Percentiles rank a stretch among this genome's conserved stretches.
phyloP scores from a whole-genome alignment of 2,329 filamentous ascomycete genomes.

The Aspergillus japonicus region DNA sequence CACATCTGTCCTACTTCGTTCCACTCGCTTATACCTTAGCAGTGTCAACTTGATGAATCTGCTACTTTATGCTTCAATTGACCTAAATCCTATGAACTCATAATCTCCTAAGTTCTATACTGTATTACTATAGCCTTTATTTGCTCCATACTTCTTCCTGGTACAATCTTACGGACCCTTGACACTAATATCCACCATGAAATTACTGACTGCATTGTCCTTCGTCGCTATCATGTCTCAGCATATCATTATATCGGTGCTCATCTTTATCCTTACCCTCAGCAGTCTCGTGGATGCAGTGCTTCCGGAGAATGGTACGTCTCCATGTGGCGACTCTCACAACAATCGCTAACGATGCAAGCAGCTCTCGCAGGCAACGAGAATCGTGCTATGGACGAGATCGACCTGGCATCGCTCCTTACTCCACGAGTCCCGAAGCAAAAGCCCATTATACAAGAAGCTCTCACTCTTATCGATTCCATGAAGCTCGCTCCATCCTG shows the following conservation, averaged over 20 bases:
- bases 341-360: constrained; percentile 1
- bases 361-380: constrained; percentile 7
- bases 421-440: constrained; percentile 22
- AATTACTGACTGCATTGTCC: neutral
- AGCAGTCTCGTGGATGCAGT: neutral
- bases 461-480: constrained; percentile 45
- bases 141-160: neutral
- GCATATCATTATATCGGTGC: neutral
- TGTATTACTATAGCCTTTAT: neutral
- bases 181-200: neutral
- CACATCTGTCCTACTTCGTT: neutral
- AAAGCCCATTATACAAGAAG: constrained; percentile 42
- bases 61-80: neutral
- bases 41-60: neutral
- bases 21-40: neutral
- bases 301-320: constrained; percentile 2
- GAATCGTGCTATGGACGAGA: constrained; percentile 15
- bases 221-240: neutral
- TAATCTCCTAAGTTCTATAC: neutral
- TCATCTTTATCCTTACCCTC: neutral
- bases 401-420: constrained; percentile 32
- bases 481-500: constrained; percentile 52
- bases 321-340: neutral
- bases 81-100: neutral
- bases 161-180: neutral